These are phyloP conservation scores for Diplosphaera chodatii DNA, from an alignment of 139 green algal genomes.

Conservation along the genomic window DNA sequence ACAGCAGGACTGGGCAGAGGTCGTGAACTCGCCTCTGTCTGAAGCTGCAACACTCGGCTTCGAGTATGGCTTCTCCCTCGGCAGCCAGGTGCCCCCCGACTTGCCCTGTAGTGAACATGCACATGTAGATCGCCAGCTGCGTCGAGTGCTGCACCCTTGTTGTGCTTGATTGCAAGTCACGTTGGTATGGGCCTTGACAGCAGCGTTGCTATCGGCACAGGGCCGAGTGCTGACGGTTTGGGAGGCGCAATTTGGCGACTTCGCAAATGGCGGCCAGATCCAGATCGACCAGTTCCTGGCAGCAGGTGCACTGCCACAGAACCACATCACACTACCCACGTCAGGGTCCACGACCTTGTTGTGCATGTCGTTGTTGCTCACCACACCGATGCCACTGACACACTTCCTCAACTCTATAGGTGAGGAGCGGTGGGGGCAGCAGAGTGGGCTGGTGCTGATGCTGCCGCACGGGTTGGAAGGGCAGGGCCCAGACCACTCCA, in stretches of 20 bases:
- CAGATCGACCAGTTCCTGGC: constrained; percentile 80
- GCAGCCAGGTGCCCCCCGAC: constrained; percentile 10
- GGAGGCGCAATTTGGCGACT: constrained; percentile 91
- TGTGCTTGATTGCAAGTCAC: no score
- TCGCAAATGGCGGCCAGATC: constrained; percentile 83
- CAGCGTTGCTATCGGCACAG: not conserved
- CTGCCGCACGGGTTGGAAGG: constrained; percentile 87
- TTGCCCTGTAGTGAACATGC: no score
- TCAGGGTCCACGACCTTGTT: no score
- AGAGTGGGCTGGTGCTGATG: constrained; percentile 65
- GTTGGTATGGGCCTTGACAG: not conserved
- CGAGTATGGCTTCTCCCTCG: constrained; percentile 79
- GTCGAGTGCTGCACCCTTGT: no score
- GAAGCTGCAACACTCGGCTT: constrained; percentile 72
- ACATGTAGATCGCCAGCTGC: no score
- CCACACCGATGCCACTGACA: no score
- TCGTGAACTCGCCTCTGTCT: constrained; percentile 56
- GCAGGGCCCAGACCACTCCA: constrained; percentile 74
- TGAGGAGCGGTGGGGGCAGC: constrained; percentile 77
- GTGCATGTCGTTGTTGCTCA: no score
- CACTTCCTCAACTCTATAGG: constrained; percentile 20
- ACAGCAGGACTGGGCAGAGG: constrained; percentile 49
- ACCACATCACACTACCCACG: no score
- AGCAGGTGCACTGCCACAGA: constrained; percentile 14
- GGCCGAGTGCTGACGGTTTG: constrained; percentile 32